Base-by-base conservation (phyloP, 176 grass and related monocot species). In the Guadua angustifolia region DNA sequence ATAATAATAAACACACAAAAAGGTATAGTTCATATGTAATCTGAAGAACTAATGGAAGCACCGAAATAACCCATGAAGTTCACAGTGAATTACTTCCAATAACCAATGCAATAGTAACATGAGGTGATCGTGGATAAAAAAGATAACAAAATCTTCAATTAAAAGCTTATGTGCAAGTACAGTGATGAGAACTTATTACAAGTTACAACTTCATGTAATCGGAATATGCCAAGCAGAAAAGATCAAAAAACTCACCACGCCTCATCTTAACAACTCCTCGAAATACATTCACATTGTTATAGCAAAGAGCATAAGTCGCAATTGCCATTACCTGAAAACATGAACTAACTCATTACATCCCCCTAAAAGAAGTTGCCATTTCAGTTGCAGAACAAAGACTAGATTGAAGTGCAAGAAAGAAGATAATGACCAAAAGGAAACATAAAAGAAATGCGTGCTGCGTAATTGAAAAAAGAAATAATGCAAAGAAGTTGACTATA, bases 261-360 rank as follows among this genome's bases (percentile, higher is more conserved):
- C 91, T 87, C 85, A 93, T 88, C 79, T 93, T 93, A 40, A 93
- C 88, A 44, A 93, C 88, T 79, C 85, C 91, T 88, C 71, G 89
- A 46, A 93, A 93, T 39, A 93, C 81, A 77, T 93, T 85, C 57
- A 88, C 77, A 47, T 93, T 90, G 45, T 93, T 88, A 62, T 93
- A 93, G 77, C 91, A 93, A 56, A 93, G 71, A 40, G 91, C 91
- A 68, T 90, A 59, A 38, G 91, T 93, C 40, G 88, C 91, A 87
- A 93, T 89, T 68, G 88, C 91, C 91, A 93, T 93, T 49, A 93
- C 79, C 91, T 93, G 75, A 82, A 60, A 82, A 82, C 26, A 66
- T 79, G 9, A 25, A 79, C 43, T 36, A 60, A 77, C 59, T 74
- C 2, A 22, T 44, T 69, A 47, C 43, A 68, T 35, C 10, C 21